Evolutionary conservation across 75 land plant species (phyloP), one percentile per base, ranked within the genome.

Genomic region (Selaginella tamariscina): DNA sequence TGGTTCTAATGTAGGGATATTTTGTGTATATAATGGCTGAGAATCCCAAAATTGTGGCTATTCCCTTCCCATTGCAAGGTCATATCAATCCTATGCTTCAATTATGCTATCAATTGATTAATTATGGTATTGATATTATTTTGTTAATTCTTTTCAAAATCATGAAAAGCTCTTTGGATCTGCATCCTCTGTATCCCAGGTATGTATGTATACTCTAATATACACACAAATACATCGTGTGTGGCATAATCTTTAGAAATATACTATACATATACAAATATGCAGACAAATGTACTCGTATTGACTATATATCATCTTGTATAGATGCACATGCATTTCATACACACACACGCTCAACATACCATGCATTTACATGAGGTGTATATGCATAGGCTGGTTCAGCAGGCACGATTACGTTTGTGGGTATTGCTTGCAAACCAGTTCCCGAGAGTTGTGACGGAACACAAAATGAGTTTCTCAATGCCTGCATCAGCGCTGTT

Each of bases 31-130:
- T n/a, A n/a, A 39, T 39, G 49, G 49, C 15, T 5, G 49, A 39
- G 15, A 39, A 15, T 5, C 49, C 49, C 15, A 5, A 15, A 15
- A 15, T 39, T 39, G 62, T 59, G 62, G 62, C 62, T 27, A n/a
- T 59, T 5, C 62, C 62, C 5, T 59, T 59, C 23, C 62, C 62
- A 9, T 9, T 59, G 62, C 62, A 59, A 26, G 62, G 62, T 23
- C 62, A 59, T 27, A 59, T 59, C 8, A 59, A n/a, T n/a, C 62
- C 62, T 5, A 2, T 59, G 5, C 62, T 59, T 21, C 62, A 59
- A 8, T 23, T 59, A 2, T 59, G 18, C 8, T 27, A 26, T 27
- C 62, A 26, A 21, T 23, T 59, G 23, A 21, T n/a, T 27, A 9
- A 8, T 59, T 5, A 2, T 27, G 62, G 62, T 23, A 23, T 59